Evolutionary conservation across 192 early-diverging fungal genomes (phyloP).

Genomic region (Umbelopsis sp.): DNA sequence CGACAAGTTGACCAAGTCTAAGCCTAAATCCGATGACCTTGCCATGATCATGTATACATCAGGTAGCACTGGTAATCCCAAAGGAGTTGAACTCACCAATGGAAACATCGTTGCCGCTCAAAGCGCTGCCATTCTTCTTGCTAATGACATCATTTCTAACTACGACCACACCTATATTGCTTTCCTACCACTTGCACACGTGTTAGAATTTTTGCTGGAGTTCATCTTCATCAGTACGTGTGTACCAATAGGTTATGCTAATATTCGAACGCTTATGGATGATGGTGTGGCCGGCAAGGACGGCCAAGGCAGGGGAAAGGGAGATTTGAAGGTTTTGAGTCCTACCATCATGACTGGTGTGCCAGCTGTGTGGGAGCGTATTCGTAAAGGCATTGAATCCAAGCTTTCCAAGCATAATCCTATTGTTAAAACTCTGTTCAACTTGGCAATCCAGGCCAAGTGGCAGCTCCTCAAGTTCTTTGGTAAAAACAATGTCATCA

Average conservation of each 20-base stretch:
- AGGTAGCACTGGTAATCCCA: slow-evolving; percentile 74
- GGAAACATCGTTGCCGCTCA: slow-evolving; percentile 67
- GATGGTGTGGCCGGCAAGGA: slow-evolving; percentile 53
- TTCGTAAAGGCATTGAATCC: slow-evolving; percentile 80
- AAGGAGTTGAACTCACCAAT: slow-evolving; percentile 74
- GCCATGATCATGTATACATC: slow-evolving; percentile 65
- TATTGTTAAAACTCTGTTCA: slow-evolving; percentile 49
- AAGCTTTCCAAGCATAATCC: slow-evolving; percentile 52
- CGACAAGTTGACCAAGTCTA: neutral
- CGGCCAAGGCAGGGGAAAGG: slow-evolving; percentile 56
- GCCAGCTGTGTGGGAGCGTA: slow-evolving; percentile 85
- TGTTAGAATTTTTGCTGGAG: slow-evolving; percentile 88
- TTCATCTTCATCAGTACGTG: slow-evolving; percentile 69
- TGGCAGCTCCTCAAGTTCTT: slow-evolving; percentile 44
- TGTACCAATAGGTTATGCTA: slow-evolving; percentile 59
- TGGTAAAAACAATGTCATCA: slow-evolving; percentile 51
- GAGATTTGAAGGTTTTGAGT: slow-evolving; percentile 72
- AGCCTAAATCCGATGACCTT: slow-evolving; percentile 53
- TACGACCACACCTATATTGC: slow-evolving; percentile 50
- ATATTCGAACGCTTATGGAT: slow-evolving; percentile 73
- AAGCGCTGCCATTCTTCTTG: slow-evolving; percentile 39
- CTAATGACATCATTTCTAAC: slow-evolving; percentile 27
- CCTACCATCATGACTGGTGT: slow-evolving; percentile 85
- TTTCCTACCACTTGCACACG: slow-evolving; percentile 70
- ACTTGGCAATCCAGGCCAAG: slow-evolving; percentile 60